phyloP scores from a whole-genome alignment of 2,329 filamentous ascomycete genomes.

The Chalaropsis thielavioides region DNA sequence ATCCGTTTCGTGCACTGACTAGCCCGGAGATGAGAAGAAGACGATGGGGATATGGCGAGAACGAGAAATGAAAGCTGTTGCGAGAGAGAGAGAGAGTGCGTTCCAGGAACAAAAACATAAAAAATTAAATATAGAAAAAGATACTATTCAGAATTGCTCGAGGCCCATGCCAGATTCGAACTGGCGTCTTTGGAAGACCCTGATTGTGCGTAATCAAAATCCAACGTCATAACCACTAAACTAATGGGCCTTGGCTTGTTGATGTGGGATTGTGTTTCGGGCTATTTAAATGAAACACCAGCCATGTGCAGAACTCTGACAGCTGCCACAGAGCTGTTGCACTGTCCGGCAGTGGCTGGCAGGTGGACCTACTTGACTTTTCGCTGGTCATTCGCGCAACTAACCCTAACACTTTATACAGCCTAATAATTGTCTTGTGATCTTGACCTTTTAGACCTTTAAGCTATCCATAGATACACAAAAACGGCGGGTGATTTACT shows the following conservation, averaged over 20 bases:
- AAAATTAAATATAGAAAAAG: neutral
- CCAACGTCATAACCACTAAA: constrained; percentile 18
- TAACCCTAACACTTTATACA: no score
- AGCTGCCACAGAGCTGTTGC: no score
- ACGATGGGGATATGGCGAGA: no score
- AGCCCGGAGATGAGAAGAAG: neutral
- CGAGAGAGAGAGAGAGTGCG: no score
- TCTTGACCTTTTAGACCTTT: no score
- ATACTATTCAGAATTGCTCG: neutral
- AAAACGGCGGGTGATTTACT: no score
- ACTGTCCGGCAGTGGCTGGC: no score
- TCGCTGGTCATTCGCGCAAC: no score
- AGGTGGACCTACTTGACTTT: no score
- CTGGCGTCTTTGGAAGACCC: constrained; percentile 17
- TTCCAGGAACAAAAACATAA: constrained; percentile 18
- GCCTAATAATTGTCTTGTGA: no score
- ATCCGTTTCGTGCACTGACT: neutral
- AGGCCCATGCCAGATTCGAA: constrained; percentile 17
- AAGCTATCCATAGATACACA: no score
- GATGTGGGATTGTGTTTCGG: neutral
- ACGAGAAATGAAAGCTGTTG: neutral
- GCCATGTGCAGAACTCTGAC: no score
- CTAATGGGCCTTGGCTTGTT: constrained; percentile 12
- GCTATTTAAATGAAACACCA: neutral
- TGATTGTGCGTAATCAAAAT: constrained; percentile 16